Conservation (phyloP, 495 filamentous ascomycete species). For the Penicillium maclennaniae region DNA sequence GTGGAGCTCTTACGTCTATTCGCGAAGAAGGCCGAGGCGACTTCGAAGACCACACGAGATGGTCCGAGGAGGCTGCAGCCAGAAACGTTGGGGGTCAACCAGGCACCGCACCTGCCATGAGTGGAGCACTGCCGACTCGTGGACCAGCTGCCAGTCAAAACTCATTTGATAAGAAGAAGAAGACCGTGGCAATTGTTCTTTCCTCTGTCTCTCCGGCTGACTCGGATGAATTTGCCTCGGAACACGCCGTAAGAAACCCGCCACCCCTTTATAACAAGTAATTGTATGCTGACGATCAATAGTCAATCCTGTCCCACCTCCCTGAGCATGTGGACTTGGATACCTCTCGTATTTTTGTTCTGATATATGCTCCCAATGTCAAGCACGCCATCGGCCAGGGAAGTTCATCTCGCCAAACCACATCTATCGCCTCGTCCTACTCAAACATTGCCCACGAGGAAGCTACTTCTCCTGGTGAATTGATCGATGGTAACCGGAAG, state of each 20-base stretch:
- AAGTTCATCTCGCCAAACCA: slow-evolving; percentile 40
- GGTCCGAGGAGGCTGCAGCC: slow-evolving; percentile 73
- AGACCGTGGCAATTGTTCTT: slow-evolving; percentile 79
- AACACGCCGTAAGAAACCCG: slow-evolving; percentile 69
- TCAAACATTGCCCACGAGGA: slow-evolving; percentile 80
- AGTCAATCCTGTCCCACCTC: slow-evolving; percentile 90
- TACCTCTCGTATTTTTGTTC: slow-evolving; percentile 69
- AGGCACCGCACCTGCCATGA: slow-evolving; percentile 25
- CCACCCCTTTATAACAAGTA: background rate
- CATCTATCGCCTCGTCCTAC: slow-evolving; percentile 79
- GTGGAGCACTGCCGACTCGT: slow-evolving; percentile 27
- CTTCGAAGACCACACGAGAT: slow-evolving; percentile 77
- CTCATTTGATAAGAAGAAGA: slow-evolving; percentile 53
- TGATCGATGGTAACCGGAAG: slow-evolving; percentile 51
- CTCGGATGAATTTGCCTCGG: slow-evolving; percentile 57
- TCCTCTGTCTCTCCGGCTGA: slow-evolving; percentile 62
- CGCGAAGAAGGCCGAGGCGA: slow-evolving; percentile 76
- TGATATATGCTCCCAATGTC: slow-evolving; percentile 81
- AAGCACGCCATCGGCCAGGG: slow-evolving; percentile 54
- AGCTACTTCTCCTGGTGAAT: slow-evolving; percentile 62
- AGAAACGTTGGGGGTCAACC: slow-evolving; percentile 36
- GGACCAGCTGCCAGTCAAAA: slow-evolving; percentile 16
- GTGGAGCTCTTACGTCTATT: slow-evolving; percentile 76
- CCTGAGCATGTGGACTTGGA: slow-evolving; percentile 66
- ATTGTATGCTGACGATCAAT: slow-evolving; percentile 16